Base-by-base conservation (phyloP, 106 monocot genomes). In the Iris macrosiphon region DNA sequence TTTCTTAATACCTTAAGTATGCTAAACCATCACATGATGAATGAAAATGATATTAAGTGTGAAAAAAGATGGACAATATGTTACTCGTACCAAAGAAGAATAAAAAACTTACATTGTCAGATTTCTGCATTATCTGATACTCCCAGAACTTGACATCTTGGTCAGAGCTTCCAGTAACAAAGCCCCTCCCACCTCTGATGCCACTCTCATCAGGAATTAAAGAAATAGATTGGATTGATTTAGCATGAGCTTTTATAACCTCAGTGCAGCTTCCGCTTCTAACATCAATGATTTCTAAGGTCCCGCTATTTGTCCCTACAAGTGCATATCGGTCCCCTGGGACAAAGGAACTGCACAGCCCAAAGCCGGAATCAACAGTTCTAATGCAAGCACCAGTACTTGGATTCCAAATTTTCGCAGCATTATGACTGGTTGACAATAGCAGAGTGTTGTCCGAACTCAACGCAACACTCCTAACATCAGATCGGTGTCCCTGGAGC, bases 61-160 rank as follows among this genome's bases (percentile, higher is more conserved):
- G n/a, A n/a, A n/a, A n/a, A n/a, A n/a, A n/a, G n/a, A n/a, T n/a
- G n/a, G n/a, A n/a, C n/a, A n/a, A n/a, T n/a, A n/a, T n/a, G n/a
- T n/a, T n/a, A n/a, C n/a, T n/a, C n/a, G n/a, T n/a, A n/a, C n/a
- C n/a, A n/a, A n/a, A n/a, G n/a, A 30, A 20, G 11, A 41, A 49
- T 26, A 16, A 33, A 37, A 52, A 68, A 45, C 94, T 81, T 63
- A 95, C 94, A 40, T 44, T 31, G 66, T 58, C 76, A 46, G 83
- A 17, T 55, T 71, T 77, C 66, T 77, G 45, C 31, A 66, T 29
- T n/a, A 80, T 34, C 48, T 75, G 67, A 71, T 91, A 98, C 34
- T 91, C 91, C 98, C 98, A 98, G 59, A 98, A 87, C 64, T 98
- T 90, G 43, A 98, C 78, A 78, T 87, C 80, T 49, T 61, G 51